These are phyloP conservation scores for Botryotinia convoluta DNA, from an alignment of 2,329 filamentous ascomycete genomes.

Conservation along the genomic window DNA sequence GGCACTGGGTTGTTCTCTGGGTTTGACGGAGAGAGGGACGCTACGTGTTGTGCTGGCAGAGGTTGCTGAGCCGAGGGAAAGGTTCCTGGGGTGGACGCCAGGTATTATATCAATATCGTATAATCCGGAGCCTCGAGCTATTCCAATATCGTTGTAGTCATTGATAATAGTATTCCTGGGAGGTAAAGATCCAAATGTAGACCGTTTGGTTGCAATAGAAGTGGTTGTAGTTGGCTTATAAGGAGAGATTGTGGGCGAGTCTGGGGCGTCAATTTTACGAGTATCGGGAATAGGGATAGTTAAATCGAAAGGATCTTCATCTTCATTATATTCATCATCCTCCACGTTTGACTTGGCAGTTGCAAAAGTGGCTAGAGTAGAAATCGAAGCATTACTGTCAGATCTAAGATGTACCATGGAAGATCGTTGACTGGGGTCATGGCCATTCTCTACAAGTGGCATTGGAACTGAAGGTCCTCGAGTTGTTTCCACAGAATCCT, in stretches of 20 bases:
- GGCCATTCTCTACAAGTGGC: not conserved
- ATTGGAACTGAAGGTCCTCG: slow-evolving; percentile 42
- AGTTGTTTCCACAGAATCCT: slow-evolving; percentile 61
- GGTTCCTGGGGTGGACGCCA: slow-evolving; percentile 49
- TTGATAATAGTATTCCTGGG: slow-evolving; percentile 20
- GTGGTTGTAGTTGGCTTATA: slow-evolving; percentile 20
- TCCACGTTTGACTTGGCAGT: slow-evolving; percentile 56
- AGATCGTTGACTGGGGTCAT: slow-evolving; percentile 26
- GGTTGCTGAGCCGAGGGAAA: slow-evolving; percentile 39
- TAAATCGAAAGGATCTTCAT: slow-evolving; percentile 32
- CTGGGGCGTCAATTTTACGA: not conserved
- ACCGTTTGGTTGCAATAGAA: slow-evolving; percentile 30
- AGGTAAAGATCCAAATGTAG: slow-evolving; percentile 34
- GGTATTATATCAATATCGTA: slow-evolving; percentile 45
- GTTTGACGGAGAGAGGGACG: slow-evolving; percentile 58
- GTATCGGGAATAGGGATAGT: not conserved
- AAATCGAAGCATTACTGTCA: slow-evolving; percentile 57
- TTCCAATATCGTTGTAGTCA: slow-evolving; percentile 19
- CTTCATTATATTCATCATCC: slow-evolving; percentile 41
- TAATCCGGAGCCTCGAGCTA: slow-evolving; percentile 25
- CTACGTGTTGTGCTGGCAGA: slow-evolving; percentile 56
- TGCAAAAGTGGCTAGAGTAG: slow-evolving; percentile 60
- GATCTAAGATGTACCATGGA: slow-evolving; percentile 46
- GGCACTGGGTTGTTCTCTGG: slow-evolving; percentile 37
- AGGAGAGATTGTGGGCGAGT: slow-evolving; percentile 8